Conservation (phyloP, 768 basidiomycete genomes). For the Trametes gibbosa region DNA sequence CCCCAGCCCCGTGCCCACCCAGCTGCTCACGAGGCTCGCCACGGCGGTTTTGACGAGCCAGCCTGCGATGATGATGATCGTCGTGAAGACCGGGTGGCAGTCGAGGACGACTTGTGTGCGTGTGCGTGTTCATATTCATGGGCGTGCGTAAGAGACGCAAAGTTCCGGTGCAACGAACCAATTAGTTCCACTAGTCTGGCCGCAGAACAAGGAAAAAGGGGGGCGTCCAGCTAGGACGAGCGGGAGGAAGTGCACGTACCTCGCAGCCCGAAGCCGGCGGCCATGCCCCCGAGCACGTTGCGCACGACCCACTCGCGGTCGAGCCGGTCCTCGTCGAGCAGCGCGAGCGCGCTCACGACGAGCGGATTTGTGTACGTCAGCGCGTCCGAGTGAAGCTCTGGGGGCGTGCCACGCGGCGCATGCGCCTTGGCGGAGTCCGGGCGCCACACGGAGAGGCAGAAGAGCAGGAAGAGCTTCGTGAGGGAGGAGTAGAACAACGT, state of each 20-base stretch:
- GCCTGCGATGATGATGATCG: constrained; percentile 68
- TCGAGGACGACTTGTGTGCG: constrained; percentile 67
- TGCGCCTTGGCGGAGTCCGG: constrained; percentile 34
- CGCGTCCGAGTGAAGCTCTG: constrained; percentile 24
- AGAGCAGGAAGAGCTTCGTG: constrained; percentile 81
- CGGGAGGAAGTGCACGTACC: constrained; percentile 41
- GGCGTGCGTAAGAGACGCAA: too few relatives aligned
- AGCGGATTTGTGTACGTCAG: constrained; percentile 34
- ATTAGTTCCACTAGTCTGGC: neutral
- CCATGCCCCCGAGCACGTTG: constrained; percentile 82
- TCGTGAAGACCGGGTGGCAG: constrained; percentile 70
- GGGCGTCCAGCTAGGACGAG: neutral
- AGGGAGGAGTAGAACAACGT: constrained; percentile 80
- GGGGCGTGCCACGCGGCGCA: constrained; percentile 1
- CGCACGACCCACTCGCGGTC: constrained; percentile 84
- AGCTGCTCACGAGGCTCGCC: constrained; percentile 57
- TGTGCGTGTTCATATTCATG: neutral
- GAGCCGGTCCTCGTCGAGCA: constrained; percentile 70
- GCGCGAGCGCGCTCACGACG: constrained; percentile 42
- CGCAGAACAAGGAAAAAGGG: neutral
- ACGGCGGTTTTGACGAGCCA: constrained; percentile 70
- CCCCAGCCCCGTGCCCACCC: constrained; percentile 47
- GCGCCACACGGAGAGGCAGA: constrained; percentile 78
- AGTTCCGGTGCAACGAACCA: neutral
- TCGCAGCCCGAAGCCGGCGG: constrained; percentile 81